These are phyloP conservation scores for Cutaneotrichosporon spelunceum DNA, from an alignment of 1,284 basidiomycete genomes.

Conservation along the genomic window DNA sequence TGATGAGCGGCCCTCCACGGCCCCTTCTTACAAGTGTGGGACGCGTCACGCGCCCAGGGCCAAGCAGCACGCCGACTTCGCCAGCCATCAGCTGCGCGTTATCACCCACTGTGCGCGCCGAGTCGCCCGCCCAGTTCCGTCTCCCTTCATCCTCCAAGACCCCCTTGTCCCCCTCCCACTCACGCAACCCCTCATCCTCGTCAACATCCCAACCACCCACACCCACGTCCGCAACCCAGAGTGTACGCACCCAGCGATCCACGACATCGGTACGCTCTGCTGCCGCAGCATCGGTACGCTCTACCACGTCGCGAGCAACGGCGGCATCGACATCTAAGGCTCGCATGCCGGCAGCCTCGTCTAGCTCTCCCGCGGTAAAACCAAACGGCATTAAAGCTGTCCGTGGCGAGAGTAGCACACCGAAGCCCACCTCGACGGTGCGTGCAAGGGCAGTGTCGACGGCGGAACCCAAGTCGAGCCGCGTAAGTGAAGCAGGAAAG, in stretches of 20 bases:
- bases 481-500: neutral
- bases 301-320: constrained; percentile 2
- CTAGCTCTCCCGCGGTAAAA: neutral
- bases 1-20: constrained; percentile 29
- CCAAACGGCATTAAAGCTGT: neutral
- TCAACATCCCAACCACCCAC: neutral
- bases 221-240: neutral
- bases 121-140: neutral
- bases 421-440: constrained; percentile 4
- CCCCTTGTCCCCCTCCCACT: neutral
- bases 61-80: constrained; percentile 4
- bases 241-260: constrained; percentile 4
- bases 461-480: neutral
- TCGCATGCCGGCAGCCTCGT: neutral
- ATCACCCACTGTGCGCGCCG: neutral
- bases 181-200: neutral
- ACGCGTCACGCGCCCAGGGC: neutral
- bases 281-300: constrained; percentile 7
- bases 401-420: neutral
- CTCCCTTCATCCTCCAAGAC: neutral
- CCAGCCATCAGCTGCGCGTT: constrained; percentile 1
- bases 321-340: constrained; percentile 6
- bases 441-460: neutral
- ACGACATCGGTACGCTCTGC: constrained; percentile 10
- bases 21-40: constrained; percentile 39